phyloP scores from a whole-genome alignment of 2,329 filamentous ascomycete species.

The Cytospora paraplurivora region DNA sequence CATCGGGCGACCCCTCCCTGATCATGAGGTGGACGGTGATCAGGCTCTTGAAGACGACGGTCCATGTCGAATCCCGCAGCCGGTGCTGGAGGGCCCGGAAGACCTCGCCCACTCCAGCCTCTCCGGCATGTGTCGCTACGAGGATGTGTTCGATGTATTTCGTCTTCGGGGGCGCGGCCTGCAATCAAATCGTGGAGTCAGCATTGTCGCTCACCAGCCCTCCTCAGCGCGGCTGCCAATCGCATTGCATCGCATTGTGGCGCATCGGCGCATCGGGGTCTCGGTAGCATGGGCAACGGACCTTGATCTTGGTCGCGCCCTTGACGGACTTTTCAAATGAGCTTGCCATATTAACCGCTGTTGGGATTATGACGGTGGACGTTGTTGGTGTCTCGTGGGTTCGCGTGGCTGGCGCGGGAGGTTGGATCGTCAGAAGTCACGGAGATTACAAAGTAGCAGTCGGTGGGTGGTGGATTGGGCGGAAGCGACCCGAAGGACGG shows the following conservation, averaged over 20 bases:
- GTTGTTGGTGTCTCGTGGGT: not conserved
- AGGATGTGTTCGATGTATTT: constrained; percentile 99
- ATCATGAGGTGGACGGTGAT: constrained; percentile 98
- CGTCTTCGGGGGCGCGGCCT: constrained; percentile 95
- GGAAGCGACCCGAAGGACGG: constrained; percentile 12
- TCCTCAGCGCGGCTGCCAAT: constrained; percentile 1
- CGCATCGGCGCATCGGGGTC: not conserved
- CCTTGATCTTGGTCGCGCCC: constrained; percentile 97
- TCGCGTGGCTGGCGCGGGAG: constrained; percentile 6
- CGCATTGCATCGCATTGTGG: constrained; percentile 1
- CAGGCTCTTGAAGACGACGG: constrained; percentile 96
- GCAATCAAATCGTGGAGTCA: constrained; percentile 27
- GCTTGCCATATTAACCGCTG: constrained; percentile 64
- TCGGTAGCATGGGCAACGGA: constrained; percentile 41
- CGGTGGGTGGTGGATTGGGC: constrained; percentile 16
- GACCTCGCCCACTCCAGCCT: constrained; percentile 92
- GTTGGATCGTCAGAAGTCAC: constrained; percentile 14
- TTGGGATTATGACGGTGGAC: not conserved
- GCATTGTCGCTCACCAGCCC: constrained; percentile 25
- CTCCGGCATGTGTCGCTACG: constrained; percentile 89
- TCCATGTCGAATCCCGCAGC: constrained; percentile 96
- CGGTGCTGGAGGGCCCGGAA: constrained; percentile 89
- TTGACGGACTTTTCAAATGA: constrained; percentile 99
- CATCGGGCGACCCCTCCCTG: constrained; percentile 86
- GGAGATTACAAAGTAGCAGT: constrained; percentile 20